Evolutionary conservation across 73 alveolate species (phyloP), one percentile per base, ranked within the genome.

Genomic region (Paramecium sexaurelia): DNA sequence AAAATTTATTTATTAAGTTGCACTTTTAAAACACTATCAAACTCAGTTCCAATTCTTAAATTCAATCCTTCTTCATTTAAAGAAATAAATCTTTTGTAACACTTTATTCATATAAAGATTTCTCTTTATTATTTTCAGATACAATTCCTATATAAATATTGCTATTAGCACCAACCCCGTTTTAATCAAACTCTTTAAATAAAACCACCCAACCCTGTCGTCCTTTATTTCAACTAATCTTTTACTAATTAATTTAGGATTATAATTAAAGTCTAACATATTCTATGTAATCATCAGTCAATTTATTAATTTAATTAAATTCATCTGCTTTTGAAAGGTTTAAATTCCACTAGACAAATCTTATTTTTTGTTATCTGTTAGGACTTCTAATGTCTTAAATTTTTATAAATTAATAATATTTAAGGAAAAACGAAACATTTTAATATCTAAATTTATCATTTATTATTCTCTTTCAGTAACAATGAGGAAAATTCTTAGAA

Each of bases 131-230:
- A 11, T 78, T 47, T 7, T 78, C 90, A 10, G 11, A 0, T 26
- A 78, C 90, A 22, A 45, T 32, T 78, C 90, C 90, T 36, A 78
- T 32, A 78, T 9, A 29, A 75, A 78, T 41, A 78, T 78, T 78
- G 8, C 90, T 75, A 78, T 78, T 78, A 0, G 43, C 11, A 11
- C 40, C 40, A 43, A 17, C 75, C 24, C 90, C 13, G 17, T 78
- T 78, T 29, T 78, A 6, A 78, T 78, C 90, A 41, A 41, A 40
- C 24, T 78, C 90, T 29, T 37, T 45, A 40, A 78, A 78, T 39
- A 78, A n/a, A 13, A 78, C 6, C 4, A 78, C n/a, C 11, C 90
- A 78, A 24, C 90, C 90, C 39, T 78, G 90, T 39, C 41, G 33
- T 1, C 90, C 90, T 41, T 45, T 47, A 2, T 10, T 24, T 41